phyloP scores from a whole-genome alignment of 1,284 basidiomycete genomes.

The Irpex sp. region DNA sequence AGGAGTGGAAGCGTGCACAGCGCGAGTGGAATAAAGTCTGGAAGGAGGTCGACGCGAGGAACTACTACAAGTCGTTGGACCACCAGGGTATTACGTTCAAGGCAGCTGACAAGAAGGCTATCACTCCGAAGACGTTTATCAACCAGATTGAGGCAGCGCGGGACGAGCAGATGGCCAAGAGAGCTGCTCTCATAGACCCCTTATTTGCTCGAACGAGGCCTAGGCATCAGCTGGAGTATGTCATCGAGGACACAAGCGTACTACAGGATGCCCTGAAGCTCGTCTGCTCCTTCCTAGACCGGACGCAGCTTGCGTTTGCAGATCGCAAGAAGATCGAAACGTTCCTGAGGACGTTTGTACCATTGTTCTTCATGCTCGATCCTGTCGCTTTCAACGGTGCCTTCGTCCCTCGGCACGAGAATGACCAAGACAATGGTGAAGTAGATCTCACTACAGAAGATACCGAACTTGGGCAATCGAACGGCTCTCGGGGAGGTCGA shows the following conservation, averaged over 20 bases:
- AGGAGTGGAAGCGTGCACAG: constrained; percentile 99
- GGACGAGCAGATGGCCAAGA: constrained; percentile 82
- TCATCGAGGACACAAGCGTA: constrained; percentile 73
- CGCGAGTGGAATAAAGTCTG: constrained; percentile 99
- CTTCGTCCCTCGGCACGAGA: constrained; percentile 45
- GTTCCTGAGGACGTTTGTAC: constrained; percentile 79
- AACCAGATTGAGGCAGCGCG: constrained; percentile 87
- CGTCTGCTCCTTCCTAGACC: constrained; percentile 88
- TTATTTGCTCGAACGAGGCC: constrained; percentile 69
- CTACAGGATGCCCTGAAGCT: constrained; percentile 89
- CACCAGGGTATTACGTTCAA: constrained; percentile 94
- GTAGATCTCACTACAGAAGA: constrained; percentile 44
- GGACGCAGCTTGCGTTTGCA: constrained; percentile 69
- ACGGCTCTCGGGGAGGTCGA: constrained; percentile 33
- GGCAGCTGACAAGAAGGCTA: constrained; percentile 87
- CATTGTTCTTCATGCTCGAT: constrained; percentile 72
- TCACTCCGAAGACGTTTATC: constrained; percentile 81
- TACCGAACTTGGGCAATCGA: constrained; percentile 39
- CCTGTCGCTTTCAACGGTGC: constrained; percentile 68
- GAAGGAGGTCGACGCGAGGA: constrained; percentile 94
- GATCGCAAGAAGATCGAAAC: constrained; percentile 84
- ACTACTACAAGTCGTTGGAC: constrained; percentile 91
- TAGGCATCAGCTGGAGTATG: constrained; percentile 80
- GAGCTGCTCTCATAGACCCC: constrained; percentile 75
- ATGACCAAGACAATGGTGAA: constrained; percentile 52